Evolutionary conservation across 2,329 filamentous ascomycete species (phyloP).

Genomic region (Talaromyces sp.): DNA sequence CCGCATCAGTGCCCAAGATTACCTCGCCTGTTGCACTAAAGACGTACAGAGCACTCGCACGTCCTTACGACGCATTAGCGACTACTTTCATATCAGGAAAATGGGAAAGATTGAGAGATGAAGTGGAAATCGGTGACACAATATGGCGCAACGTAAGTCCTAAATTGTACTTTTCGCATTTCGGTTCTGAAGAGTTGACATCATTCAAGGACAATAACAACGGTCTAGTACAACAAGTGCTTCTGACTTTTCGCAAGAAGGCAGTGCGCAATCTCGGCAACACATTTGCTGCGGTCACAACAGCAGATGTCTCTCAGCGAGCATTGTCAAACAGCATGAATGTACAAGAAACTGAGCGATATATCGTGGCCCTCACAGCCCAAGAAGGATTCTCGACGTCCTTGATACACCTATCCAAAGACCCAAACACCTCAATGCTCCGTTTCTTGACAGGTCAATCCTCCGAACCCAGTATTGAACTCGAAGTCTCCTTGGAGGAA

Average conservation of each 20-base stretch:
- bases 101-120: slow-evolving; percentile 59
- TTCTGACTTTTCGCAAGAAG: slow-evolving; percentile 69
- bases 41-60: slow-evolving; percentile 57
- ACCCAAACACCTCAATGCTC: slow-evolving; percentile 46
- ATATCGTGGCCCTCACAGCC: slow-evolving; percentile 47
- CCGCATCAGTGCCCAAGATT: slow-evolving; percentile 53
- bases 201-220: slow-evolving; percentile 64
- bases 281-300: slow-evolving; percentile 64
- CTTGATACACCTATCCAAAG: slow-evolving; percentile 43
- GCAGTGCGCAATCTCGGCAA: slow-evolving; percentile 69
- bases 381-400: slow-evolving; percentile 50
- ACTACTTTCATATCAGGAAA: slow-evolving; percentile 62
- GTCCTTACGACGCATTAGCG: slow-evolving; percentile 68
- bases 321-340: slow-evolving; percentile 28
- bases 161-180: not conserved
- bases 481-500: slow-evolving; percentile 35
- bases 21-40: slow-evolving; percentile 54
- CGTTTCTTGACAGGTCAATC: slow-evolving; percentile 47
- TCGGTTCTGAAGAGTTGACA: slow-evolving; percentile 8
- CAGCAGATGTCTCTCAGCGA: slow-evolving; percentile 45
- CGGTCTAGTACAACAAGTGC: slow-evolving; percentile 66
- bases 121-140: slow-evolving; percentile 57
- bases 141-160: slow-evolving; percentile 58
- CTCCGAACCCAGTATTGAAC: slow-evolving; percentile 32
- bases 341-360: slow-evolving; percentile 30